Conservation (phyloP, 768 basidiomycete species). For the Cystofilobasidium macerans region DNA sequence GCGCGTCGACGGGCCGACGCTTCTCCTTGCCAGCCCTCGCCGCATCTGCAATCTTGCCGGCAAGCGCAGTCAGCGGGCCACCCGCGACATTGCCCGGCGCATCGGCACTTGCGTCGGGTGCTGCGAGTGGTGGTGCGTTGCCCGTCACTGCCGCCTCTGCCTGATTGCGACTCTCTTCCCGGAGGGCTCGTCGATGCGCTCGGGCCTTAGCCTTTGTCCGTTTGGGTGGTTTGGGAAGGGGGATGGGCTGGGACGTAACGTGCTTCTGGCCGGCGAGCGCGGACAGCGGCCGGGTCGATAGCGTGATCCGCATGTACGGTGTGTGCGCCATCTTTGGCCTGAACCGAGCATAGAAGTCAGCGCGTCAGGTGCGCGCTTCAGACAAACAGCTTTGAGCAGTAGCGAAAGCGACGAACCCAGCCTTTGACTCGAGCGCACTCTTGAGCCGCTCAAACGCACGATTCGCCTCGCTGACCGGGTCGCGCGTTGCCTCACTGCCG, state of each 20-base stretch:
- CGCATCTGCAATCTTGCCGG: background rate
- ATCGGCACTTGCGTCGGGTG: no score
- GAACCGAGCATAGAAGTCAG: background rate
- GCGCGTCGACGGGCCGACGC: no score
- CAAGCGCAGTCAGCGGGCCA: background rate
- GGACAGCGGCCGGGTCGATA: slow-evolving; percentile 9
- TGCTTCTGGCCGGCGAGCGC: background rate
- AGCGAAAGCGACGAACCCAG: background rate
- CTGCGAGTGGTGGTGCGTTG: background rate
- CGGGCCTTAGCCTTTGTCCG: background rate
- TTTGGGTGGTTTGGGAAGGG: background rate
- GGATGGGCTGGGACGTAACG: slow-evolving; percentile 11
- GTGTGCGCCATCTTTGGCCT: slow-evolving; percentile 22
- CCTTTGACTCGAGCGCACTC: background rate
- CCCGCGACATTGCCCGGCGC: background rate
- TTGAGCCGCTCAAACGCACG: slow-evolving; percentile 14
- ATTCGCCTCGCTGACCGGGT: slow-evolving; percentile 5
- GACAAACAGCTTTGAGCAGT: background rate
- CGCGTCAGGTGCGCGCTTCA: background rate
- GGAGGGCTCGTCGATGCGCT: background rate
- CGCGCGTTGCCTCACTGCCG: background rate
- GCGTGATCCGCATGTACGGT: slow-evolving; percentile 22
- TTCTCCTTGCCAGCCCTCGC: background rate
- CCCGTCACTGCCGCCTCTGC: background rate
- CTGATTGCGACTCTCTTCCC: background rate